A percentile compares a stretch with the other conserved stretches of the same genome.
phyloP scores from a whole-genome alignment of 2,329 filamentous ascomycete species.

The Magnaporthiopsis incrustans region DNA sequence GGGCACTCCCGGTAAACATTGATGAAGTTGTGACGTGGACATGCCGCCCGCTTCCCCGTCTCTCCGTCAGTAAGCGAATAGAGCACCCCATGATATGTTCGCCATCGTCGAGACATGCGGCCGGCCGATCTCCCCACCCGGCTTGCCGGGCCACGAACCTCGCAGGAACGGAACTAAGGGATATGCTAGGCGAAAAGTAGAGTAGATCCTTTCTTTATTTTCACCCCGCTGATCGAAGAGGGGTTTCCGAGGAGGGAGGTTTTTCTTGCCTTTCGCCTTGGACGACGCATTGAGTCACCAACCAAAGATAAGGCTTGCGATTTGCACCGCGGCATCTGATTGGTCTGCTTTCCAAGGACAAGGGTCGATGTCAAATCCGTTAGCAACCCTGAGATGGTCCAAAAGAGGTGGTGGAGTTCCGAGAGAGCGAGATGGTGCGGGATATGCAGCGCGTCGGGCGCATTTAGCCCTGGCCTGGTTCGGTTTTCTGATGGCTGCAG shows the following conservation, averaged over 20 bases:
- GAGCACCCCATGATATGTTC: neutral
- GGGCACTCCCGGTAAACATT: neutral
- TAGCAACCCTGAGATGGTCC: neutral
- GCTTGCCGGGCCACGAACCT: neutral
- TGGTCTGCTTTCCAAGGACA: neutral
- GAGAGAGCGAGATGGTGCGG: neutral
- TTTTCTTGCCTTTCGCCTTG: neutral
- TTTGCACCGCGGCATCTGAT: neutral
- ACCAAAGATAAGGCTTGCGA: neutral
- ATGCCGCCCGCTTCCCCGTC: neutral
- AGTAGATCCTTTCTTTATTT: neutral
- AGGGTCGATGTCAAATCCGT: neutral
- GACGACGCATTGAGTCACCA: neutral
- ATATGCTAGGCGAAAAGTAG: neutral
- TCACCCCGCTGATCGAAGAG: neutral
- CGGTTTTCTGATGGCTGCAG: neutral
- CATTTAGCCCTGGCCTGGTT: neutral
- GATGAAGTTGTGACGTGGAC: neutral
- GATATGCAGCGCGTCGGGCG: neutral
- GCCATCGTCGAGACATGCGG: neutral
- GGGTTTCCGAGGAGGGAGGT: neutral
- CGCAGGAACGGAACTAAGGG: neutral
- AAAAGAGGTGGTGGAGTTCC: neutral
- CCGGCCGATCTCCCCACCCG: neutral
- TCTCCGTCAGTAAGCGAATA: neutral